Base-by-base conservation (phyloP, 768 basidiomycete genomes). In the Kwoniella pini region DNA sequence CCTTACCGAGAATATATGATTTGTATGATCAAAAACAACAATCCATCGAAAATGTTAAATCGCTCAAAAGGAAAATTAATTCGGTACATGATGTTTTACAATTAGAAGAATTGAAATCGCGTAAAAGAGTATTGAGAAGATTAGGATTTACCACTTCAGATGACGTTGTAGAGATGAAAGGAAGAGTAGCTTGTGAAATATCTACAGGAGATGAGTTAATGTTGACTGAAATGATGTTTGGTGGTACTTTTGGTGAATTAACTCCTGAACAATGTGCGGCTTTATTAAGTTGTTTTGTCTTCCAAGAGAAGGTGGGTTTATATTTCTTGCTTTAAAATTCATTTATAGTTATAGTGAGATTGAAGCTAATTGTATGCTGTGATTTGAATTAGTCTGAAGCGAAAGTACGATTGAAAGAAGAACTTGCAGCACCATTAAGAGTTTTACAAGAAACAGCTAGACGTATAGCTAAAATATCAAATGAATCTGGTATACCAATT, bases 141-240 rank as follows among this genome's bases (percentile, higher is more conserved):
- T 81, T 99, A 5, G 94, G 88, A 0, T 98, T 98, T 82, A 94
- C 92, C 2, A 88, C 84, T 13, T 77, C 86, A 10, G 84, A 87
- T 0, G 95, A 98, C 77, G 96, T 98, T 59, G 91, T 98, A 21
- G 96, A 98, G 75, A 87, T 93, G 84, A 99, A 99, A 81, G 96
- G 96, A 0, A 84, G 96, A 38, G 95, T 99, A 0, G 96, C 96
- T 17, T 99, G 96, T 76, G 96, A 99, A 80, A 98, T 99, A 79
- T 92, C 90, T 75, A 88, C 93, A 1, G 96, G 96, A 6, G 96
- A 99, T 72, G 96, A 99, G 80, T 80, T 99, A 52, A 82, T 99
- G 31, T 83, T 99, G 63, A 99, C 96, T 0, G 96, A 98, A 79
- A 84, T 99, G 72, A 88, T 99, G 60, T 98, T 99, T 83, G 92